A percentile compares a stretch with the other conserved stretches of the same genome.
Evolutionary conservation across 345 rosid genomes (phyloP).

Genomic region (Pseudoturritis turrita): DNA sequence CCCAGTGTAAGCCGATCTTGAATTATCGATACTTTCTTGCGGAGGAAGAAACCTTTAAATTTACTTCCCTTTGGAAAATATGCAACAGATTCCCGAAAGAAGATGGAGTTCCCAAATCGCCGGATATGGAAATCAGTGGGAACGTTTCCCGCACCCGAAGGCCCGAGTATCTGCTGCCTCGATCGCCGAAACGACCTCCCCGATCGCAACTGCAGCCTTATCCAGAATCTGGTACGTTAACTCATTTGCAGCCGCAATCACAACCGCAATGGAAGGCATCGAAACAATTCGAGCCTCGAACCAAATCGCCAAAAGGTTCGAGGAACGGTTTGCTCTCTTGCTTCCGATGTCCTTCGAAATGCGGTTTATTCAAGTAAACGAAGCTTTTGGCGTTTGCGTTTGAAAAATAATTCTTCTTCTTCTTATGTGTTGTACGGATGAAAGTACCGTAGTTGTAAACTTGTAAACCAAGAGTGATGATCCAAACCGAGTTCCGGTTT

Average conservation of each 20-base stretch:
- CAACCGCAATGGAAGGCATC: neutral
- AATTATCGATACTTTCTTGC: neutral
- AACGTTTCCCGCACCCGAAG: neutral
- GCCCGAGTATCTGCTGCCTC: conserved; percentile 20
- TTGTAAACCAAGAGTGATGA: neutral
- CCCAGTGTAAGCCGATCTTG: conserved; percentile 48
- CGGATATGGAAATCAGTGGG: neutral
- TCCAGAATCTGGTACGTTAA: neutral
- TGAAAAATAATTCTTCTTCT: neutral
- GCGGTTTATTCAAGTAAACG: neutral
- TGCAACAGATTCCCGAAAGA: conserved; percentile 40
- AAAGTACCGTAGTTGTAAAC: neutral
- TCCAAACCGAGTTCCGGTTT: neutral
- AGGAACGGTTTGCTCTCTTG: conserved; percentile 46
- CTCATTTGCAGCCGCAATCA: neutral
- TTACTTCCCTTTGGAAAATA: neutral
- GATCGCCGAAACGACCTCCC: neutral
- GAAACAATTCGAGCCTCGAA: neutral
- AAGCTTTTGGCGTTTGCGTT: conserved; percentile 13
- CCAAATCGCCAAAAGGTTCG: conserved; percentile 17
- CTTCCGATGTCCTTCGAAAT: conserved; percentile 44
- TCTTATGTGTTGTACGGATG: neutral
- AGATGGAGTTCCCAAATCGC: conserved; percentile 14
- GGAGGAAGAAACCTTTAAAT: neutral
- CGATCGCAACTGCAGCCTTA: neutral